phyloP scores from a whole-genome alignment of 1,139 yeast genomes.

The Groenewaldozyma auringiensis region DNA sequence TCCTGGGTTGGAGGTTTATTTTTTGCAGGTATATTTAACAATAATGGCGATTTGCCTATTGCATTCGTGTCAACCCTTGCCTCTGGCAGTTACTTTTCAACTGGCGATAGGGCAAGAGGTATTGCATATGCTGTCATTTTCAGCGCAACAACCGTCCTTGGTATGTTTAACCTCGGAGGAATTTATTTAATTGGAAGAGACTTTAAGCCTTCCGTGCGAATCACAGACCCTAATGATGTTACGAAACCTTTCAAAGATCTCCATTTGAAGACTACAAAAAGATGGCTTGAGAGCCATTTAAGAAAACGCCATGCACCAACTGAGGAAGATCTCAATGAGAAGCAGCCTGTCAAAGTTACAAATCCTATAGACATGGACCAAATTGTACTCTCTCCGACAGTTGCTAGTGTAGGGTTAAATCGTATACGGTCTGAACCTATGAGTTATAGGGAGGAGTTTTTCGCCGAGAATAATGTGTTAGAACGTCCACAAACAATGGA shows the following conservation, averaged over 20 bases:
- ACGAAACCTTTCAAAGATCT: constrained; percentile 2
- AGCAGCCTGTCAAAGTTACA: background rate
- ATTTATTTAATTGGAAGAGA: constrained; percentile 66
- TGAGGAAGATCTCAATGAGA: background rate
- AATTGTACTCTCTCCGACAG: background rate
- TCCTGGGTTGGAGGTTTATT: constrained; percentile 72
- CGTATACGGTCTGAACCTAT: background rate
- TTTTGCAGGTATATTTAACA: constrained; percentile 61
- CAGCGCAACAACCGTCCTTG: constrained; percentile 59
- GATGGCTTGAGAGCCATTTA: background rate
- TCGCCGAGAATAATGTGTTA: background rate
- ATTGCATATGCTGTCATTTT: constrained; percentile 82
- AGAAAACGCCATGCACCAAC: background rate
- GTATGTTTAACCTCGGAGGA: constrained; percentile 72
- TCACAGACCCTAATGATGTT: constrained; percentile 4
- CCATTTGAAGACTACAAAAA: background rate
- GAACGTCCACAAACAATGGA: constrained; percentile 3
- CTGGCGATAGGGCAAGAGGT: constrained; percentile 61
- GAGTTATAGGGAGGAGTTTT: constrained; percentile 2
- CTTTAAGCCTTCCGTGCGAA: constrained; percentile 31
- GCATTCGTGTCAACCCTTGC: constrained; percentile 81
- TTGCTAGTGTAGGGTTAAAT: background rate
- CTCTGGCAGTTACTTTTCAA: constrained; percentile 51
- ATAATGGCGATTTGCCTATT: constrained; percentile 72
- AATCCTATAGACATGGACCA: background rate